Conservation (phyloP, 140 eudicot species). For the Cichorium intybus region DNA sequence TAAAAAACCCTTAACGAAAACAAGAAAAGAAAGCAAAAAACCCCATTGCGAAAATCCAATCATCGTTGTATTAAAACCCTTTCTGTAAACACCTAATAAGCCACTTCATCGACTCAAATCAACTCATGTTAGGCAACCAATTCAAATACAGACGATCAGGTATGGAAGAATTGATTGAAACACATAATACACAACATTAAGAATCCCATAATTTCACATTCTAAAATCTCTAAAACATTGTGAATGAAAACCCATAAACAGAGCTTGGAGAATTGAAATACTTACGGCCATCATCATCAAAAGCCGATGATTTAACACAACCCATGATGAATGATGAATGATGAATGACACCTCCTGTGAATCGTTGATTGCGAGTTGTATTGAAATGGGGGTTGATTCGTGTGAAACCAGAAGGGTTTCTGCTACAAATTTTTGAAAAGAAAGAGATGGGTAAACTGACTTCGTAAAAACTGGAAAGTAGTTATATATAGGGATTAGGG, state of each 20-base stretch:
- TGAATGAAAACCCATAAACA: neutral
- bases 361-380: neutral
- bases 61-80: neutral
- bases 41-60: neutral
- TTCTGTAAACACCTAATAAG: too few species aligned
- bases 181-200: neutral
- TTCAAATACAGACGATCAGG: neutral
- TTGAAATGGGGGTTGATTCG: neutral
- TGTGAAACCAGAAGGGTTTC: neutral
- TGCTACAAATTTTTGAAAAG: neutral
- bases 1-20: too few species aligned
- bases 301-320: slow-evolving; percentile 14
- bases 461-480: neutral
- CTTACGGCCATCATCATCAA: neutral
- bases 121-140: neutral
- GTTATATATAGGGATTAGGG: too few species aligned
- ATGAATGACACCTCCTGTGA: neutral
- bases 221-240: neutral
- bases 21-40: neutral
- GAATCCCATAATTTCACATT: neutral
- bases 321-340: slow-evolving; percentile 2
- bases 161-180: neutral
- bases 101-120: neutral
- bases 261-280: neutral
- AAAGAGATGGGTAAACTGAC: neutral